phyloP scores from a whole-genome alignment of 495 filamentous ascomycete species.

The Lophiostoma macrostomum region DNA sequence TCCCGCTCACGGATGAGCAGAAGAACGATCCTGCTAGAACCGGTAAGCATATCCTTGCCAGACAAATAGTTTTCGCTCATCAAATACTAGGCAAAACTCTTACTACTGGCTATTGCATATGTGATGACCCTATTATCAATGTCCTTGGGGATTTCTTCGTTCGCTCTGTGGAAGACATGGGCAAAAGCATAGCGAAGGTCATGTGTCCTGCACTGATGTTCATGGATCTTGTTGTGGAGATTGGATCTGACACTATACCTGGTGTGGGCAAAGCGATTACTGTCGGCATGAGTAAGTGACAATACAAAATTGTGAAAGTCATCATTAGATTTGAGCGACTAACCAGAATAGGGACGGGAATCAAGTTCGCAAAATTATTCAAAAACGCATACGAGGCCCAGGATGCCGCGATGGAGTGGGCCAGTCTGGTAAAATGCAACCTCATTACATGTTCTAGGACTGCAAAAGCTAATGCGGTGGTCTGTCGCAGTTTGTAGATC shows the following conservation, averaged over 20 bases:
- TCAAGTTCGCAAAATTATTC: conserved; percentile 12
- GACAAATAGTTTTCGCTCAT: not conserved
- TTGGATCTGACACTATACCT: conserved; percentile 14
- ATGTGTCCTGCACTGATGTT: conserved; percentile 12
- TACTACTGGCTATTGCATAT: conserved; percentile 12
- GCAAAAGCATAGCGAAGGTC: conserved; percentile 4
- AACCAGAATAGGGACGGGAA: conserved; percentile 12
- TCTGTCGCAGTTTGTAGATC: conserved; percentile 4
- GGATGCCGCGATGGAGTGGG: conserved; percentile 15
- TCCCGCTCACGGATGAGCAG: not conserved
- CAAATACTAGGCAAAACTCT: conserved; percentile 2
- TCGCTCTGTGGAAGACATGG: not conserved
- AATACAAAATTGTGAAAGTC: not conserved
- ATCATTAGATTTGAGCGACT: not conserved
- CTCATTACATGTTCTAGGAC: not conserved
- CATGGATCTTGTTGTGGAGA: conserved; percentile 15
- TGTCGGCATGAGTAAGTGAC: conserved; percentile 13
- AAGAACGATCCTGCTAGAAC: not conserved
- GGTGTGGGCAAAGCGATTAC: conserved; percentile 16
- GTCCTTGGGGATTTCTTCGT: conserved; percentile 9
- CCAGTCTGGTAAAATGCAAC: conserved; percentile 3
- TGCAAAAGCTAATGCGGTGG: conserved; percentile 5
- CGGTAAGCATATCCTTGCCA: not conserved
- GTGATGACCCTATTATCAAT: conserved; percentile 18
- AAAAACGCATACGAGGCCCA: conserved; percentile 8